Conservation (phyloP, 2,329 filamentous ascomycete genomes). For the Daldinia sp. region DNA sequence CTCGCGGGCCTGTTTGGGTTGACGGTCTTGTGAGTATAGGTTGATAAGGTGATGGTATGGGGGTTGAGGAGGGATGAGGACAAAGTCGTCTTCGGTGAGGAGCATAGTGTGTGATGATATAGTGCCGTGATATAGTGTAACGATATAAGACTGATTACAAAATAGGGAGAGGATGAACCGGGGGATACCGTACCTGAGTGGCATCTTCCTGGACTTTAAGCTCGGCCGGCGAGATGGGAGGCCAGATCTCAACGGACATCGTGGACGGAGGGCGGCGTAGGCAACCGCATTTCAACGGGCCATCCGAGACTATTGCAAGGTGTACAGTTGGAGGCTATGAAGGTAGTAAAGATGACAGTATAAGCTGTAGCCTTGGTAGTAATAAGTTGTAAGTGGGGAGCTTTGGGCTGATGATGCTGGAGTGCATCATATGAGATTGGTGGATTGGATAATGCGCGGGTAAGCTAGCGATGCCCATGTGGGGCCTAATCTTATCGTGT, state of each 20-base stretch:
- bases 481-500: slow-evolving; percentile 14
- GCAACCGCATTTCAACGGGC: slow-evolving; percentile 40
- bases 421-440: slow-evolving; percentile 1
- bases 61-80: slow-evolving; percentile 39
- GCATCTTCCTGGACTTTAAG: slow-evolving; percentile 60
- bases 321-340: slow-evolving; percentile 3
- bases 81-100: slow-evolving; percentile 42
- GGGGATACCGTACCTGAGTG: slow-evolving; percentile 56
- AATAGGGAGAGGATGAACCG: not conserved
- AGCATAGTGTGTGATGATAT: too few relatives aligned
- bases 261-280: slow-evolving; percentile 36
- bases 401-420: not conserved
- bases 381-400: slow-evolving; percentile 17
- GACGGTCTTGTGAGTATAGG: slow-evolving; percentile 26
- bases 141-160: too few relatives aligned
- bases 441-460: not conserved
- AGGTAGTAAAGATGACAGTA: not conserved
- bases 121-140: too few relatives aligned
- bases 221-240: slow-evolving; percentile 58
- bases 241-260: slow-evolving; percentile 69
- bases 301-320: slow-evolving; percentile 24
- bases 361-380: slow-evolving; percentile 17
- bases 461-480: slow-evolving; percentile 11
- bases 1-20: slow-evolving; percentile 52
- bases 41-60: slow-evolving; percentile 2